Conservation (phyloP, 306 rosid species). For the Biancaea sappan region DNA sequence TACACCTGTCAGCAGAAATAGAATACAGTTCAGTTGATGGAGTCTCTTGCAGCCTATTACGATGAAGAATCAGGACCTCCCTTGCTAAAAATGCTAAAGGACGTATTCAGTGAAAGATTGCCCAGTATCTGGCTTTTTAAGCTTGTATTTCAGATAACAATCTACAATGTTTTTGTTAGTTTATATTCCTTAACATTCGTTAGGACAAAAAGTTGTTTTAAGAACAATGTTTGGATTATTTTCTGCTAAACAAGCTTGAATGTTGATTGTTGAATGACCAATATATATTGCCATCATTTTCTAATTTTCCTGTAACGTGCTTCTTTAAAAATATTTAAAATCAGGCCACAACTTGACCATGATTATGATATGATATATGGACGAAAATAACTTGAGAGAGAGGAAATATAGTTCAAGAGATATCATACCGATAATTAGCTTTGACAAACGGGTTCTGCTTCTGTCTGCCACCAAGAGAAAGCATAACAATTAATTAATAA, state of each 20-base stretch:
- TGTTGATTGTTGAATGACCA: not conserved
- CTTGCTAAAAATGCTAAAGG: not conserved
- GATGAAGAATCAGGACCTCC: not conserved
- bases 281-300: not conserved
- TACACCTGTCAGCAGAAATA: conserved; percentile 33
- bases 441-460: conserved; percentile 31
- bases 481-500: conserved; percentile 4
- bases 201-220: not conserved
- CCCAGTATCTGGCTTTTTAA: not conserved
- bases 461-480: conserved; percentile 34
- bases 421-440: conserved; percentile 30
- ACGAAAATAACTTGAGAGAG: too few relatives aligned
- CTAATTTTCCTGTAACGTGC: not conserved
- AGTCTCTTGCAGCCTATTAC: not conserved
- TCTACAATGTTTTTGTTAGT: not conserved
- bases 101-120: not conserved
- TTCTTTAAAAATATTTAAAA: not conserved
- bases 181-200: not conserved
- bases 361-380: not conserved
- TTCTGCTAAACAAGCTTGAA: not conserved
- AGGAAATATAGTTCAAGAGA: not conserved
- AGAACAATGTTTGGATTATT: not conserved
- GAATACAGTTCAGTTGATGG: not conserved
- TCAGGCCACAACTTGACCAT: too few relatives aligned
- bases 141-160: not conserved